phyloP scores from a whole-genome alignment of 2,329 filamentous ascomycete genomes.

The Ceratocystis cacaofunesta region DNA sequence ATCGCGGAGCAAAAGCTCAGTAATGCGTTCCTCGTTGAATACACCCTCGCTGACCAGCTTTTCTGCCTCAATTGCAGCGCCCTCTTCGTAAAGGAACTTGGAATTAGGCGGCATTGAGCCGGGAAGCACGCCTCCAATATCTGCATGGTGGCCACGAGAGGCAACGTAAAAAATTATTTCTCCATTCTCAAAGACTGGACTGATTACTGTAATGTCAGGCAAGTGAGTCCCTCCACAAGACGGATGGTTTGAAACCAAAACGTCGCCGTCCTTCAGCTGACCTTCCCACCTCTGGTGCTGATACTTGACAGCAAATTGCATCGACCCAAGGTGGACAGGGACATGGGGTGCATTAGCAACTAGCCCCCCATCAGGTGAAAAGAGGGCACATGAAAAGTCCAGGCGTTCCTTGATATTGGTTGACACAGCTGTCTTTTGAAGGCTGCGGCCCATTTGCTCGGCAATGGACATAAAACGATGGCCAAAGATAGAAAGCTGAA shows the following conservation, averaged over 20 bases:
- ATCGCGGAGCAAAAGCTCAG: constrained; percentile 55
- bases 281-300: constrained; percentile 69
- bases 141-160: constrained; percentile 68
- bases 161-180: constrained; percentile 72
- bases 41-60: constrained; percentile 61
- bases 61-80: constrained; percentile 47
- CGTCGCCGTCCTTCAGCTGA: constrained; percentile 61
- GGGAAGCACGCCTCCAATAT: constrained; percentile 67
- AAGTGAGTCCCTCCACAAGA: constrained; percentile 73
- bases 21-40: constrained; percentile 65
- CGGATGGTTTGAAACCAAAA: constrained; percentile 71
- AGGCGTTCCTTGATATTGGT: constrained; percentile 73
- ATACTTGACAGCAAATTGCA: constrained; percentile 66
- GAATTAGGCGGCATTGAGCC: constrained; percentile 70
- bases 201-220: constrained; percentile 68
- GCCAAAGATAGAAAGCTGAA: constrained; percentile 65
- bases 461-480: constrained; percentile 78
- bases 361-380: constrained; percentile 58
- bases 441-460: constrained; percentile 65
- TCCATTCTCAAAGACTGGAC: constrained; percentile 52
- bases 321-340: constrained; percentile 66
- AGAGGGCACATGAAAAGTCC: constrained; percentile 70
- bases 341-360: constrained; percentile 70
- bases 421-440: constrained; percentile 68
- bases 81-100: constrained; percentile 46